Evolutionary conservation across 2,329 filamentous ascomycete species (phyloP), one percentile per base, ranked within the genome.

Genomic region (Monosporascus sp.): DNA sequence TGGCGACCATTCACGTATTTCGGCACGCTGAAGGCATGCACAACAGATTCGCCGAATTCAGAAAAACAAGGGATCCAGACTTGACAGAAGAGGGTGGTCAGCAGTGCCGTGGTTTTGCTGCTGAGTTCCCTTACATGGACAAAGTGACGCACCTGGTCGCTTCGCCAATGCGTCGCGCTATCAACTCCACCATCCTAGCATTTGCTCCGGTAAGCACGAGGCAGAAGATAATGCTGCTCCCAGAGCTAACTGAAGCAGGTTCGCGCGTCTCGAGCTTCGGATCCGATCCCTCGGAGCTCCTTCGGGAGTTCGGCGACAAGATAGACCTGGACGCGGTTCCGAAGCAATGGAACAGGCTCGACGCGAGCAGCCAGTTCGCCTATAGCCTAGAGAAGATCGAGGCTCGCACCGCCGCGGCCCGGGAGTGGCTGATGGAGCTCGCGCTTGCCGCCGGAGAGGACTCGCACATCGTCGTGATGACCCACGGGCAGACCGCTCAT

Each of bases 1-100:
- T 51, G 50, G 27, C 43, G 3, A 51, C 43, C 5, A 47, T 51
- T 16, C 43, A 47, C 16, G 19, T 51, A 16, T 51, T 47, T 19
- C 50, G 41, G n/a, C 50, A 51, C 16, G 43, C 50, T 26, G 40
- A 51, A 31, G 19, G 26, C 31, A 26, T 47, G 27, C 50, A 51
- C 27, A 46, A 51, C 19, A n/a, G 11, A 34, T 34, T 34, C 11
- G 9, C 2, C 31, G 31, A 34, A 34, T 37, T 26, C 16, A 46
- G 11, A 17, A 9, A 24, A 7, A 19, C 4, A 14, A 51, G 50
- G 38, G 50, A 51, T n/a, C 50, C 43, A n/a, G 20, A 14, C n/a
- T 19, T 51, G 5, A 26, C 50, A 7, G 20, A 11, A 17, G 16
- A n/a, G 11, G 50, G 50, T 17, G 3, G 20, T 19, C 9, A 40